Conservation (phyloP, 169 alveolate species). For the Miamiensis avidus region DNA sequence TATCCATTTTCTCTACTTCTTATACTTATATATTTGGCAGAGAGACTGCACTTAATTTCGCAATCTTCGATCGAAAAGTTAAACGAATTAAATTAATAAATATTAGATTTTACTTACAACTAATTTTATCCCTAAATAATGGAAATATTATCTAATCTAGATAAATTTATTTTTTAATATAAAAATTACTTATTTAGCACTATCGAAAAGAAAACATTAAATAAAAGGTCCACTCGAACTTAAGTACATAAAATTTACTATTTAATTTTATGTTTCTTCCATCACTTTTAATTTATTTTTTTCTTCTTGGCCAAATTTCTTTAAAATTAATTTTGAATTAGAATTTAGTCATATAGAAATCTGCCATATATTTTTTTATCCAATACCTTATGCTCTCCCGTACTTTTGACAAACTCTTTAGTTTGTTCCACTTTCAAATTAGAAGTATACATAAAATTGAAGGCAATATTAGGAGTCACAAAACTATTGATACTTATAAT, state of each 20-base stretch:
- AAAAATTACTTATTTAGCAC: neutral
- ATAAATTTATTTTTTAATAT: too few relatives aligned
- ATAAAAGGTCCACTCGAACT: neutral
- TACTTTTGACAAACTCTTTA: neutral
- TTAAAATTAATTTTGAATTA: too few relatives aligned
- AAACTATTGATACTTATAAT: too few relatives aligned
- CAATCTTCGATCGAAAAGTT: conserved; percentile 14
- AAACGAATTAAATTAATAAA: too few relatives aligned
- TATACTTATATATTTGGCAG: conserved; percentile 11
- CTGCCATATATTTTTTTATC: too few relatives aligned
- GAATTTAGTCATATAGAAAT: too few relatives aligned
- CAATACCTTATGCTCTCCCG: neutral
- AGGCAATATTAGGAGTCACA: neutral
- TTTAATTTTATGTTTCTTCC: neutral
- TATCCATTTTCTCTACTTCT: conserved; percentile 16
- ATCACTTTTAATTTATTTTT: too few relatives aligned
- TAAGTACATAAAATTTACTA: neutral
- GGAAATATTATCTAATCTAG: too few relatives aligned
- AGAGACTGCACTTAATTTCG: neutral
- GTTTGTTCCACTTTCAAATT: neutral
- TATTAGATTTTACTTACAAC: neutral
- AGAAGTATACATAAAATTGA: neutral
- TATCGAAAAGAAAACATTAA: neutral
- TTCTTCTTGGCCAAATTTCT: neutral
- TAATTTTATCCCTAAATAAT: neutral